A percentile compares a stretch with the other conserved stretches of the same genome.
Evolutionary conservation across 2,329 filamentous ascomycete species (phyloP).

Genomic region (Fusarium mangiferae): DNA sequence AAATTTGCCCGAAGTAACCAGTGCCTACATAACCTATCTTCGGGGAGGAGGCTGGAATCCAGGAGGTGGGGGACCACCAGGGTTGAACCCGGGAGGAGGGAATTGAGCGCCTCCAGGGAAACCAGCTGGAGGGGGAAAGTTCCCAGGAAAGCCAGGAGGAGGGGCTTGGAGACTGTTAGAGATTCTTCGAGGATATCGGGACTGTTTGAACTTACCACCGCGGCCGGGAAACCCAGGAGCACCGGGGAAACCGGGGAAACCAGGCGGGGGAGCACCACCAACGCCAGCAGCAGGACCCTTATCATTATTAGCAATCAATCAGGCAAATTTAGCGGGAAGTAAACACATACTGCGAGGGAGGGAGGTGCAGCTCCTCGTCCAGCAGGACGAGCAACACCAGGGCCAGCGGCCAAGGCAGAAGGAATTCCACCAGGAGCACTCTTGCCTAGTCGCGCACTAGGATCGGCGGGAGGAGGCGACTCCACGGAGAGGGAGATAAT

Average conservation of each 20-base stretch:
- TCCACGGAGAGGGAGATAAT: conserved; percentile 96
- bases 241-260: conserved; percentile 65
- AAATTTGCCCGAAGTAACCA: conserved; percentile 37
- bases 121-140: conserved; percentile 53
- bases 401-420: conserved; percentile 80
- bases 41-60: conserved; percentile 81
- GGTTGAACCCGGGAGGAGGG: conserved; percentile 63
- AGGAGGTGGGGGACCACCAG: conserved; percentile 66
- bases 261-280: conserved; percentile 74
- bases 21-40: conserved; percentile 56
- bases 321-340: not conserved
- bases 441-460: conserved; percentile 87
- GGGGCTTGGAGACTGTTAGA: conserved; percentile 54
- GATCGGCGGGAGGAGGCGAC: conserved; percentile 93
- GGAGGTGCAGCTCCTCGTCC: conserved; percentile 80
- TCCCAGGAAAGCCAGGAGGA: conserved; percentile 58
- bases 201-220: conserved; percentile 59
- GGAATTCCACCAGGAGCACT: conserved; percentile 74
- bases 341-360: conserved; percentile 75
- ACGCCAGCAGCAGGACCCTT: conserved; percentile 87
- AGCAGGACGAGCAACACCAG: conserved; percentile 90
- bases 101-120: conserved; percentile 58
- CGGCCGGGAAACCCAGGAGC: conserved; percentile 58
- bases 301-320: conserved; percentile 32
- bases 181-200: not conserved